These are phyloP conservation scores for Cryphonectria nitschkei DNA, from an alignment of 2,329 filamentous ascomycete species.

Conservation along the genomic window DNA sequence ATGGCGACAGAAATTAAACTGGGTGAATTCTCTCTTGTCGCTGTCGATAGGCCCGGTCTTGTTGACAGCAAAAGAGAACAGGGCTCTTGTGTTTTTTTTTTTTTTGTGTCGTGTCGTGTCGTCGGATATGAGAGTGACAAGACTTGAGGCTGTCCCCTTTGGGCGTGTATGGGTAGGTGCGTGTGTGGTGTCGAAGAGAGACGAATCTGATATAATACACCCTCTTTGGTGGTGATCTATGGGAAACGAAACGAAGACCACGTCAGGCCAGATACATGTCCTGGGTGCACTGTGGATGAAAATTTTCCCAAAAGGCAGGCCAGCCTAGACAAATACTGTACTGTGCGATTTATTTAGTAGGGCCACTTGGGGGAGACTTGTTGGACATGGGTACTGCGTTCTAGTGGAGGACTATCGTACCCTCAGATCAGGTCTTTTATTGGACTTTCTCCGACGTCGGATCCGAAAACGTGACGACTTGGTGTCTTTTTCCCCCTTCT, in stretches of 20 bases:
- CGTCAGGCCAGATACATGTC: conserved; percentile 4
- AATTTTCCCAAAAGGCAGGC: conserved; percentile 8
- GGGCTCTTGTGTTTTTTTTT: no score
- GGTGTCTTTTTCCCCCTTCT: neutral
- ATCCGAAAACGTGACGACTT: neutral
- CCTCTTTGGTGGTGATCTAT: neutral
- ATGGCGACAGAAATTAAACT: neutral
- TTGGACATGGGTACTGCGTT: neutral
- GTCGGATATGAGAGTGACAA: neutral
- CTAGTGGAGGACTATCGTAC: neutral
- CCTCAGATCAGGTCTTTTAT: neutral
- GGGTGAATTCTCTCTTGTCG: neutral
- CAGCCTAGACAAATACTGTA: neutral
- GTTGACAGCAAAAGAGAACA: neutral
- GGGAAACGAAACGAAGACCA: neutral
- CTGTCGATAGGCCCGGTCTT: neutral
- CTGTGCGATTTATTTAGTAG: neutral
- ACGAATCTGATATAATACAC: neutral
- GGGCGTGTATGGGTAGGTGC: no score
- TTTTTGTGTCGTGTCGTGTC: no score
- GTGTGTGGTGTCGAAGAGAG: neutral
- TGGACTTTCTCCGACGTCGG: conserved; percentile 10
- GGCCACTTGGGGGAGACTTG: neutral
- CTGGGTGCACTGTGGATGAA: neutral
- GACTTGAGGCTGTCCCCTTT: neutral